phyloP scores from a whole-genome alignment of 1,284 basidiomycete species.

The Ustilago esculenta region DNA sequence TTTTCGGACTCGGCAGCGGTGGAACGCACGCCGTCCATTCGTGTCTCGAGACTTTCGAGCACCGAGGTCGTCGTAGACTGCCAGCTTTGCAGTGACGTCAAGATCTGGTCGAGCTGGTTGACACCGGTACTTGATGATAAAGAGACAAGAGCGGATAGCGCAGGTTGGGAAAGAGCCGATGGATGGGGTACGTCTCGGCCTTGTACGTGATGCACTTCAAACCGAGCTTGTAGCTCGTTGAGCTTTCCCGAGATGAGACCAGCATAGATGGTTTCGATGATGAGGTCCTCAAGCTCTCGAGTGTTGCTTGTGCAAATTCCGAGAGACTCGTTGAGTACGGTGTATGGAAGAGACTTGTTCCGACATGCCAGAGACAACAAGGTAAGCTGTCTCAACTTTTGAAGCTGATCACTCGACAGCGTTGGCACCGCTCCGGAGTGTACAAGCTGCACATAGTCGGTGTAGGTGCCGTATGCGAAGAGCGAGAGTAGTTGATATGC shows the following conservation, averaged over 20 bases:
- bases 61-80: conserved; percentile 21
- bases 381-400: conserved; percentile 90
- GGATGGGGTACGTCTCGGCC: conserved; percentile 77
- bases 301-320: conserved; percentile 70
- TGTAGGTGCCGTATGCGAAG: conserved; percentile 87
- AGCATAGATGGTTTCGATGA: conserved; percentile 93
- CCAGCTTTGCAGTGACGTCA: conserved; percentile 16
- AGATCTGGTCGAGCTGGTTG: conserved; percentile 10
- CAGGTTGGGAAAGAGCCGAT: not conserved
- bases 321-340: conserved; percentile 23
- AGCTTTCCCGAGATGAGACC: conserved; percentile 87
- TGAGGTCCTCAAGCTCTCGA: conserved; percentile 85
- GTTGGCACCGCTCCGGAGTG: conserved; percentile 1
- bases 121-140: not conserved
- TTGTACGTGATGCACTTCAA: conserved; percentile 89
- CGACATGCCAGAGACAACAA: conserved; percentile 73
- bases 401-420: conserved; percentile 77
- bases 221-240: conserved; percentile 84
- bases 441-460: conserved; percentile 70
- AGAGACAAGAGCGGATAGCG: not conserved
- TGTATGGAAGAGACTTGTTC: conserved; percentile 37
- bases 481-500: conserved; percentile 74
- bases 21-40: conserved; percentile 17
- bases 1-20: conserved; percentile 6
- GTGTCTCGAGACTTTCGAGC: conserved; percentile 15